phyloP scores from a whole-genome alignment of 352 stramenopile genomes.

The Hyaloperonospora brassicae region DNA sequence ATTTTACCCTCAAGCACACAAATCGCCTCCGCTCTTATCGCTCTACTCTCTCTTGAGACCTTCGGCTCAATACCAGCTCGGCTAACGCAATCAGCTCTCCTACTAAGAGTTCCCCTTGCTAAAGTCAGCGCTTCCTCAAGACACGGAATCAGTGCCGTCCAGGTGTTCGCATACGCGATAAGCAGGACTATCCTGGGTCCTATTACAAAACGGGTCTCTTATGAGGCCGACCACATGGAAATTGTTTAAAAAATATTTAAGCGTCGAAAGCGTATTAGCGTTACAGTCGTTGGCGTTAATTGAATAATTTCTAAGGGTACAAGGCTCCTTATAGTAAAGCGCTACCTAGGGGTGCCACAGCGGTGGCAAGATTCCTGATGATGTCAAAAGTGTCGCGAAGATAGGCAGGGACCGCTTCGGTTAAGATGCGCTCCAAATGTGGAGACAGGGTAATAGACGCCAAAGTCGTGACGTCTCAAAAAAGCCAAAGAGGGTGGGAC shows the following conservation, averaged over 20 bases:
- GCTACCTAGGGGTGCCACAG: neutral
- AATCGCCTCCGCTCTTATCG: too few relatives aligned
- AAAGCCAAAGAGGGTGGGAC: neutral
- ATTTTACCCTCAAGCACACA: too few relatives aligned
- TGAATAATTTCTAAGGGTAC: neutral
- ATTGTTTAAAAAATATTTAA: neutral
- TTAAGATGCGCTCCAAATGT: neutral
- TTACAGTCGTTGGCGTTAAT: constrained; percentile 1
- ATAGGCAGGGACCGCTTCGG: neutral
- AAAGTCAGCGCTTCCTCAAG: too few relatives aligned
- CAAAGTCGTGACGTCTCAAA: neutral
- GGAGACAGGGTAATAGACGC: neutral
- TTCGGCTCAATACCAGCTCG: too few relatives aligned
- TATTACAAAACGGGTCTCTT: too few relatives aligned
- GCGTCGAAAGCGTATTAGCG: neutral
- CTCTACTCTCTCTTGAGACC: too few relatives aligned
- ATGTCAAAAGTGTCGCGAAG: neutral
- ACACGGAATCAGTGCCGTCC: too few relatives aligned
- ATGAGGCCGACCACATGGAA: neutral
- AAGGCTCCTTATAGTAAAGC: neutral
- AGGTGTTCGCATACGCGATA: too few relatives aligned
- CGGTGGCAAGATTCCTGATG: neutral
- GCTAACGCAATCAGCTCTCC: too few relatives aligned
- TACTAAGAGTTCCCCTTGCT: too few relatives aligned
- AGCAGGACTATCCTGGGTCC: too few relatives aligned